Percentiles rank a stretch among this genome's conserved stretches.
Evolutionary conservation across 139 green algal genomes (phyloP).

Genomic region (Chlorella sp.): DNA sequence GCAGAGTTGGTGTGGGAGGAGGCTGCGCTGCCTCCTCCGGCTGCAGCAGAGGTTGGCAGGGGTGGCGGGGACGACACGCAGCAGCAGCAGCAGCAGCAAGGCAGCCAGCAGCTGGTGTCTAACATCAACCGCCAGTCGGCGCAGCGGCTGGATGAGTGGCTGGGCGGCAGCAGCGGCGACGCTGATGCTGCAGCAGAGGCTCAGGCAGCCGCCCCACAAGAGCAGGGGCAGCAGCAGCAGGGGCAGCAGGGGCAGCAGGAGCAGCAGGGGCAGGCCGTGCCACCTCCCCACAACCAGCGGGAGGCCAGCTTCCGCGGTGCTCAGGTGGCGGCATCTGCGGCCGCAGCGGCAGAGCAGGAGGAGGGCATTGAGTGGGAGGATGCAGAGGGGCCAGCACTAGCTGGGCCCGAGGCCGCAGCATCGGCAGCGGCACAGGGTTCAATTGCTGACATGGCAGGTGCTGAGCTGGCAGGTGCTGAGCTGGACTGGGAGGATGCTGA

Average conservation of each 20-base stretch:
- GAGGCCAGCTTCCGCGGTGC: background rate
- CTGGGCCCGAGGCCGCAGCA: background rate
- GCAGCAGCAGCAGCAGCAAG: background rate
- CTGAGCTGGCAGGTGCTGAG: background rate
- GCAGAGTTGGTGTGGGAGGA: background rate
- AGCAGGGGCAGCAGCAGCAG: background rate
- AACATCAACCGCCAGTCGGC: slow-evolving; percentile 9
- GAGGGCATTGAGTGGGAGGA: slow-evolving; percentile 18
- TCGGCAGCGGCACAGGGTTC: slow-evolving; percentile 30
- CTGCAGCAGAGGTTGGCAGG: background rate
- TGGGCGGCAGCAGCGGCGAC: background rate
- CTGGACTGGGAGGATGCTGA: background rate
- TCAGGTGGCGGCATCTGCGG: background rate
- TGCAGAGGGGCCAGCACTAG: background rate
- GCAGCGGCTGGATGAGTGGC: slow-evolving; percentile 24
- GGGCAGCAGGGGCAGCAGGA: background rate
- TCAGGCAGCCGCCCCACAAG: background rate
- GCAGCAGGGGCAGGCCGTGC: background rate
- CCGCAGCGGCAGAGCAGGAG: slow-evolving; percentile 27
- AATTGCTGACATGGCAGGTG: background rate
- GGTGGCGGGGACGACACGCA: background rate
- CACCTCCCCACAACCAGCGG: background rate
- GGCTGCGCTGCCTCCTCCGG: background rate
- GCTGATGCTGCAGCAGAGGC: background rate
- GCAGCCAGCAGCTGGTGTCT: background rate